Percentiles rank a stretch among this genome's conserved stretches.
Conservation (phyloP, 1,139 yeast species). For the Kazachstania sp. region DNA sequence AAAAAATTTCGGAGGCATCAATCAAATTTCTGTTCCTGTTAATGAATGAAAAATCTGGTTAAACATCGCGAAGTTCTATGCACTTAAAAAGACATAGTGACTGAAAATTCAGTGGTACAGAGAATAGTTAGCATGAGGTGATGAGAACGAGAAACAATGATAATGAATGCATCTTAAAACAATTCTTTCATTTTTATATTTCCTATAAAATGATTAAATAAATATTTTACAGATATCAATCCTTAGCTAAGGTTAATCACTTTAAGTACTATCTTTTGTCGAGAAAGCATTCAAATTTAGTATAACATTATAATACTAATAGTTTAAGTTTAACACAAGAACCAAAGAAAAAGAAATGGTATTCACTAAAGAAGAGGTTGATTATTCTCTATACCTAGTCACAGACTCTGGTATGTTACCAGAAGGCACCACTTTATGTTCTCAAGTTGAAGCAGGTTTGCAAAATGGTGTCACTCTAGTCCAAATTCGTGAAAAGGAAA, state of each 20-base stretch:
- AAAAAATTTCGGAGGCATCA: too few relatives aligned
- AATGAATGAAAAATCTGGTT: conserved; percentile 1
- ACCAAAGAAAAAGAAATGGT: conserved; percentile 8
- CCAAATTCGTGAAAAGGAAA: conserved; percentile 73
- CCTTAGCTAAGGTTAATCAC: too few relatives aligned
- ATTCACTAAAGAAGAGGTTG: conserved; percentile 32
- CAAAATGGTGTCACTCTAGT: conserved; percentile 70
- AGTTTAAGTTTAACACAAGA: too few relatives aligned
- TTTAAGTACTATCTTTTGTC: too few relatives aligned
- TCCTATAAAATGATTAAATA: too few relatives aligned
- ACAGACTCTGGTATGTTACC: conserved; percentile 79
- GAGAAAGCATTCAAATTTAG: too few relatives aligned
- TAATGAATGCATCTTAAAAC: too few relatives aligned
- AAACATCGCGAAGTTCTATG: background rate
- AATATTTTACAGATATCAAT: too few relatives aligned
- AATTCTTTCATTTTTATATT: too few relatives aligned
- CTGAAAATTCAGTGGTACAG: background rate
- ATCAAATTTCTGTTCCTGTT: background rate
- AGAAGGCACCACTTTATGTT: conserved; percentile 45
- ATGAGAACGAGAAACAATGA: background rate
- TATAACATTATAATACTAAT: too few relatives aligned
- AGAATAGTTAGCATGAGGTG: background rate
- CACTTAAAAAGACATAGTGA: background rate
- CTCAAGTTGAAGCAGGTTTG: conserved; percentile 55
- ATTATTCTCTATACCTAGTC: conserved; percentile 66